A percentile compares a stretch with the other conserved stretches of the same genome.
phyloP scores from a whole-genome alignment of 164 flowering plant genomes.

The Echeveria elegans region DNA sequence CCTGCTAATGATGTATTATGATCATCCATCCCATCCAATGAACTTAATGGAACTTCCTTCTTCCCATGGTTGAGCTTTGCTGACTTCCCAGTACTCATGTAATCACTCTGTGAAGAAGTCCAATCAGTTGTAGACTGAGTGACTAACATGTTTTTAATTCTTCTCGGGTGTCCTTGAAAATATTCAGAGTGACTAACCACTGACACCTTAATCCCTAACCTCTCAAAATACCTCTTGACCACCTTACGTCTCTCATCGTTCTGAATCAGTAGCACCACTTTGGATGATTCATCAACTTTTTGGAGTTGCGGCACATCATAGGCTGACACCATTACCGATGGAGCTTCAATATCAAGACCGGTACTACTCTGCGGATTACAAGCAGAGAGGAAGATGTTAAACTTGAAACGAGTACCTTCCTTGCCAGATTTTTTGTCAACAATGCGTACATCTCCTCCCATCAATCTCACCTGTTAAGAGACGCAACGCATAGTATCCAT shows the following conservation, averaged over 20 bases:
- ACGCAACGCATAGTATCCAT: too few relatives aligned
- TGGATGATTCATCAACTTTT: conserved; percentile 24
- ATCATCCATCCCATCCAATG: conserved; percentile 23
- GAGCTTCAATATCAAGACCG: background rate
- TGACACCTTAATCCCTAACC: conserved; percentile 35
- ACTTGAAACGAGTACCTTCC: conserved; percentile 70
- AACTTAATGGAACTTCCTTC: conserved; percentile 15
- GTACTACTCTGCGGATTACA: background rate
- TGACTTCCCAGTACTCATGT: conserved; percentile 9
- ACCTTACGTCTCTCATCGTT: conserved; percentile 36
- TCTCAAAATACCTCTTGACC: conserved; percentile 31
- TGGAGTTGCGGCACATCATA: background rate
- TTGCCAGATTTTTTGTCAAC: conserved; percentile 52
- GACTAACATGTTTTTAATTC: conserved; percentile 19
- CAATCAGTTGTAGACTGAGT: conserved; percentile 8
- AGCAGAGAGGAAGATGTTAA: conserved; percentile 38
- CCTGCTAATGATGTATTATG: background rate
- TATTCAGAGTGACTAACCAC: conserved; percentile 25
- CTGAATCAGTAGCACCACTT: conserved; percentile 39
- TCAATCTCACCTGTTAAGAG: conserved; percentile 69
- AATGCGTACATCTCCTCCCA: conserved; percentile 84
- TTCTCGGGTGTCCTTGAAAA: conserved; percentile 27
- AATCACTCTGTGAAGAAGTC: conserved; percentile 15
- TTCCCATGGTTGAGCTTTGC: background rate
- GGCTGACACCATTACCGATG: background rate